Conservation (phyloP, 2,329 filamentous ascomycete species). For the Ophiosphaerella herpotricha region DNA sequence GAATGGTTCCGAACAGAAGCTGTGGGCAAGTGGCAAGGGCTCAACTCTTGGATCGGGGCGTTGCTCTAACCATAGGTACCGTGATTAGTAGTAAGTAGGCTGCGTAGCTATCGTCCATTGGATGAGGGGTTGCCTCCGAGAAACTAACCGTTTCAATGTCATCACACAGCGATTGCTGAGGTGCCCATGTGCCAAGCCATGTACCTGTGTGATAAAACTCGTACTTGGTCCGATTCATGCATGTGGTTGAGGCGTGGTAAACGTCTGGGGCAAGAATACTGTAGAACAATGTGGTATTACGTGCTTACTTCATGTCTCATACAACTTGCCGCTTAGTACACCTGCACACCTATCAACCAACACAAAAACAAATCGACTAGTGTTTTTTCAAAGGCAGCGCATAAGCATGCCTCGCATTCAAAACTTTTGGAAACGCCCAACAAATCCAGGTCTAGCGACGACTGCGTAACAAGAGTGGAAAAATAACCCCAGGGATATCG, state of each 20-base stretch:
- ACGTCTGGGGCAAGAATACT: not conserved
- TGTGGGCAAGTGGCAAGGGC: no score
- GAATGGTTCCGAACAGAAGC: no score
- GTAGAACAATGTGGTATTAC: constrained; percentile 18
- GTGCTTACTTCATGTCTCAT: constrained; percentile 3
- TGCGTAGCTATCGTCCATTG: no score
- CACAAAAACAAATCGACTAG: not conserved
- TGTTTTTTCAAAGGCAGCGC: constrained; percentile 9
- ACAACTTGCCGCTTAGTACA: not conserved
- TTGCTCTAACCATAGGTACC: no score
- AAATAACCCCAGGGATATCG: constrained; percentile 25
- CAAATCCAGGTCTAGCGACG: constrained; percentile 22
- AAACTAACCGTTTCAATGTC: not conserved
- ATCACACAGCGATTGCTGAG: not conserved
- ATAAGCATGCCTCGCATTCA: constrained; percentile 16
- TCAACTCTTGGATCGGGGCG: no score
- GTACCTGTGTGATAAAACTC: not conserved
- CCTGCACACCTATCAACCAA: constrained; percentile 17
- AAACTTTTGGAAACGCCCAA: constrained; percentile 37
- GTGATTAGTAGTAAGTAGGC: no score
- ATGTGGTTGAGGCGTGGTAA: not conserved
- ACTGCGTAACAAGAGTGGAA: constrained; percentile 14
- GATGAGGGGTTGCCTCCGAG: not conserved
- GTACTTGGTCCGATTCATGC: not conserved
- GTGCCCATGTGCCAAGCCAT: no score